Percentiles rank a stretch among this genome's conserved stretches.
phyloP scores from a whole-genome alignment of 2,329 filamentous ascomycete genomes.

The Juglanconis juglandina region DNA sequence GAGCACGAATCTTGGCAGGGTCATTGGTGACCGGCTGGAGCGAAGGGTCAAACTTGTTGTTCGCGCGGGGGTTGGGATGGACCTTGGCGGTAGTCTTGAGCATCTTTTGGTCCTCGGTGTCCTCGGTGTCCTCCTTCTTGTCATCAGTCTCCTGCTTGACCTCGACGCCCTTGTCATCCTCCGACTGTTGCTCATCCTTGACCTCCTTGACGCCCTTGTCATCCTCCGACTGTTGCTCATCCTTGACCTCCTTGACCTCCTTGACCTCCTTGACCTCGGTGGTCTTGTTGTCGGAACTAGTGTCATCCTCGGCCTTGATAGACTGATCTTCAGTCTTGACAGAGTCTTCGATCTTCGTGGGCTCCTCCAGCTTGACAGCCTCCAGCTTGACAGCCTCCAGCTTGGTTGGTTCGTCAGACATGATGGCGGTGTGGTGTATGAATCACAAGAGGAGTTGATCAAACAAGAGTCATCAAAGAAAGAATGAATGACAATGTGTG shows the following conservation, averaged over 20 bases:
- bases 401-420: background rate
- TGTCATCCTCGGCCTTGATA: conserved; percentile 21
- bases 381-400: background rate
- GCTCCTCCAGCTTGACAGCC: background rate
- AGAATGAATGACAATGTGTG: too few species aligned
- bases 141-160: conserved; percentile 24
- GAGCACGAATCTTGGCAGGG: conserved; percentile 75
- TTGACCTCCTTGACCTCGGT: background rate
- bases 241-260: background rate
- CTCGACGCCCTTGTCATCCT: conserved; percentile 21
- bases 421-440: background rate
- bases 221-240: conserved; percentile 28
- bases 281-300: conserved; percentile 15
- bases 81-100: conserved; percentile 44
- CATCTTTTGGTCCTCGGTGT: conserved; percentile 26
- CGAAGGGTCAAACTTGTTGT: conserved; percentile 69
- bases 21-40: conserved; percentile 69
- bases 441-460: background rate
- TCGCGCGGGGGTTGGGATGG: conserved; percentile 45
- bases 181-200: too few species aligned
- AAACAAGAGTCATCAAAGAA: background rate
- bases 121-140: conserved; percentile 25
- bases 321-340: conserved; percentile 11
- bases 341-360: background rate
- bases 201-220: background rate